Evolutionary conservation across 106 monocot species (phyloP), one percentile per base, ranked within the genome.

Genomic region (Dendrobium nobile): DNA sequence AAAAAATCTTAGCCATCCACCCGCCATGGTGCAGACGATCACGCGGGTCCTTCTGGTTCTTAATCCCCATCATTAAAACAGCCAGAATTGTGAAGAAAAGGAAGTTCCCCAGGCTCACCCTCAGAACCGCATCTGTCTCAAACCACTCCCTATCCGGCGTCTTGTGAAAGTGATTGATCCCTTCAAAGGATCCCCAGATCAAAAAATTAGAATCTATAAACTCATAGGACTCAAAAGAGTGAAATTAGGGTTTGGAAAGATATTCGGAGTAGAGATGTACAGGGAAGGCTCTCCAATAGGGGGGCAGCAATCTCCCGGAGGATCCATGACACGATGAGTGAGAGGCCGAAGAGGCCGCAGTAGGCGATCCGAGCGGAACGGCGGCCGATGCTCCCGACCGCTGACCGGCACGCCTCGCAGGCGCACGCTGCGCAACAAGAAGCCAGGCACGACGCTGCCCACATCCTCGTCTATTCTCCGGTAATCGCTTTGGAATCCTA

Each of bases 401-500:
- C 95, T 41, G 99, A 93, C 7, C 89, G 91, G 88, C 99, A 99
- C 56, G 99, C 99, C 77, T 93, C 93, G 90, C 99, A 99, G 20
- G 99, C 99, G 87, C 99, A 99, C 58, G 95, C 86, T 1, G 99
- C 99, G 90, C 99, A 99, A 90, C 99, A 99, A 16, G 99, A 95
- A 1, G 95, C 99, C 40, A 99, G 88, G 85, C 99, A 99, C 78
- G 95, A 88, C 4, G 98, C 98, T 19, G 98, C 98, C 98, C 98
- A 98, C 98, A 98, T 98, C 75, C 17, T 75, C 75, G 5, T 27
- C 27, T 27, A 43, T 42, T 43, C 19, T 27, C 27, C 13, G 2
- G 76, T 16, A 26, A 9, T 47, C 47, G 27, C 45, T 24, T 11
- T 26, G 26, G 13, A 26, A 10, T 4, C 47, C 24, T 51, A 1